phyloP scores from a whole-genome alignment of 306 rosid genomes.

The Cicer bijugum region DNA sequence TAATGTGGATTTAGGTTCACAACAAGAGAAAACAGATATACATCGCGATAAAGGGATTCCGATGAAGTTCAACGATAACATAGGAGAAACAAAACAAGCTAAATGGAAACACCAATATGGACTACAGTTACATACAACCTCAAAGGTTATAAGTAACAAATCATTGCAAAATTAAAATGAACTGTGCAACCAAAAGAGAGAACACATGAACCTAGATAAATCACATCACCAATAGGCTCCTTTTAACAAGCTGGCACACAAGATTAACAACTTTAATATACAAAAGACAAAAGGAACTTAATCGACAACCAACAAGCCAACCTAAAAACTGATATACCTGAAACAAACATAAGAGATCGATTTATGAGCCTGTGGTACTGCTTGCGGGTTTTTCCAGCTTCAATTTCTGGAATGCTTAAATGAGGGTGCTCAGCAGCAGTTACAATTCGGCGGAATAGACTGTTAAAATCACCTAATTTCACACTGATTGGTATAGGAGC shows the following conservation, averaged over 20 bases:
- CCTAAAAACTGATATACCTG: slow-evolving; percentile 60
- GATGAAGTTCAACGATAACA: neutral
- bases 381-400: slow-evolving; percentile 96
- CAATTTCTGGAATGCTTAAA: slow-evolving; percentile 98
- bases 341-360: slow-evolving; percentile 82
- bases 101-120: neutral
- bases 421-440: slow-evolving; percentile 95
- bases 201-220: neutral
- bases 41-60: neutral
- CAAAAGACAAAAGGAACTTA: neutral
- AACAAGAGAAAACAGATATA: no score
- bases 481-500: slow-evolving; percentile 92
- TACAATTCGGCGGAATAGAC: slow-evolving; percentile 69
- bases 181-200: slow-evolving; percentile 28
- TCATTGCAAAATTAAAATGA: slow-evolving; percentile 6
- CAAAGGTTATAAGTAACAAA: slow-evolving; percentile 17
- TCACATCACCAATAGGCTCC: neutral
- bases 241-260: neutral
- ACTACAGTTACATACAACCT: slow-evolving; percentile 3
- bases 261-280: slow-evolving; percentile 23
- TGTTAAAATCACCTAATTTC: slow-evolving; percentile 79
- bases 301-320: slow-evolving; percentile 28
- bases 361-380: slow-evolving; percentile 76
- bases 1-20: no score
- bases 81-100: neutral